These are phyloP conservation scores for Marasmius oreades DNA, from an alignment of 1,284 basidiomycete genomes.

Conservation along the genomic window DNA sequence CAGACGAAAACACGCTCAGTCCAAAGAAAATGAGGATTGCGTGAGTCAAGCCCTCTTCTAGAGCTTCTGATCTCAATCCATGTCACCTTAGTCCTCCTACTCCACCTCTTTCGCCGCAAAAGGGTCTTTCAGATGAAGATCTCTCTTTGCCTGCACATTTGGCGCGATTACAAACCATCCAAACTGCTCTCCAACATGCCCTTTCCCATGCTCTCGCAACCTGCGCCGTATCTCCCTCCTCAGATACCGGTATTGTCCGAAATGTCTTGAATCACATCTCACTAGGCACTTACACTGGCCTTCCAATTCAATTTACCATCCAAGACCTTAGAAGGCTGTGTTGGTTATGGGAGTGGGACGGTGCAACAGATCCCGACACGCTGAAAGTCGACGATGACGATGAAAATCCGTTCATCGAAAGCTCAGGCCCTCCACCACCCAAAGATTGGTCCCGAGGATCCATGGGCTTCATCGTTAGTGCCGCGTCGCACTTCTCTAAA, in stretches of 20 bases:
- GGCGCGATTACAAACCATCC: slow-evolving; percentile 54
- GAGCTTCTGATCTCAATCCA: not conserved
- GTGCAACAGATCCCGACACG: slow-evolving; percentile 33
- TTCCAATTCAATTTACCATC: slow-evolving; percentile 57
- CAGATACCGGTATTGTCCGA: slow-evolving; percentile 68
- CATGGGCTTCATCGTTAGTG: slow-evolving; percentile 71
- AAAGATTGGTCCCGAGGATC: slow-evolving; percentile 74
- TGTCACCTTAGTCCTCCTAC: slow-evolving; percentile 45
- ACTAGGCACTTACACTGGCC: slow-evolving; percentile 62
- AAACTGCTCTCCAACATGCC: slow-evolving; percentile 71
- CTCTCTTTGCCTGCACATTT: slow-evolving; percentile 54
- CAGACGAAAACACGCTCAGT: slow-evolving; percentile 51
- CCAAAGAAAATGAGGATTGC: slow-evolving; percentile 64
- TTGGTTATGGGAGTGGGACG: slow-evolving; percentile 88
- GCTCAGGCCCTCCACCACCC: slow-evolving; percentile 30
- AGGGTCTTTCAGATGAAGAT: slow-evolving; percentile 21
- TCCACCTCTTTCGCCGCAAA: slow-evolving; percentile 46
- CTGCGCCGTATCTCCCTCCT: slow-evolving; percentile 69
- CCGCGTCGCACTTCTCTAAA: slow-evolving; percentile 68
- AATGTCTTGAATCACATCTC: slow-evolving; percentile 78
- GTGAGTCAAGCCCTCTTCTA: slow-evolving; percentile 33
- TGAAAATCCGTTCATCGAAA: slow-evolving; percentile 63
- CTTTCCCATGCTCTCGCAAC: slow-evolving; percentile 80
- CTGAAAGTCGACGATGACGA: slow-evolving; percentile 46
- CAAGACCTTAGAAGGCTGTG: slow-evolving; percentile 71